Percentiles rank a stretch among this genome's conserved stretches.
phyloP scores from a whole-genome alignment of 1,284 basidiomycete genomes.

The Acaromyces ingoldii region DNA sequence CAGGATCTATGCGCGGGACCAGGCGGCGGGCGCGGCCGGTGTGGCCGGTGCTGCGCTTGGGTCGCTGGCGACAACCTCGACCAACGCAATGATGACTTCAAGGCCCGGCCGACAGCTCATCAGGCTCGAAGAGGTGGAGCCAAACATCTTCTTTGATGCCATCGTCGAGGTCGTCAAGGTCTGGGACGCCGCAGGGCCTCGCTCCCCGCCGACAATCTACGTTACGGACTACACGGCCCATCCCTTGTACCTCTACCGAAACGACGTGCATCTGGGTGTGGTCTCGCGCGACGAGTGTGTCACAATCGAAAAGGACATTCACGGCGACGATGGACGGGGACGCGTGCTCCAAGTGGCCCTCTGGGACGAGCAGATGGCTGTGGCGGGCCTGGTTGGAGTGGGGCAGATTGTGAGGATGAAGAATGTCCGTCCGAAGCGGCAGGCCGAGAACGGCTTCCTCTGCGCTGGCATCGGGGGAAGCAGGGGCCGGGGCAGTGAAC shows the following conservation, averaged over 20 bases:
- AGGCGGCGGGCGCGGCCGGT: too few species aligned
- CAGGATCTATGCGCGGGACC: too few species aligned
- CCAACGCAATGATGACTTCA: too few species aligned
- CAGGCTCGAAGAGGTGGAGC: constrained; percentile 18
- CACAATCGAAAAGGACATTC: not conserved
- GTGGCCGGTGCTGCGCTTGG: too few species aligned
- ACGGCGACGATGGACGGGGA: not conserved
- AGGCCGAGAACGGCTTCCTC: not conserved
- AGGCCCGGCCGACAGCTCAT: constrained; percentile 3
- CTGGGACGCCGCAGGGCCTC: constrained; percentile 23
- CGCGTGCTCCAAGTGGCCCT: not conserved
- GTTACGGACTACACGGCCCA: constrained; percentile 42
- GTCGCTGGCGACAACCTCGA: too few species aligned
- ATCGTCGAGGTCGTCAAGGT: constrained; percentile 38
- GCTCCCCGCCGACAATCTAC: constrained; percentile 33
- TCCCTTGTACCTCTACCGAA: constrained; percentile 23
- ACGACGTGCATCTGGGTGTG: constrained; percentile 22
- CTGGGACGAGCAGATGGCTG: not conserved
- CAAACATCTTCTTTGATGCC: constrained; percentile 31
- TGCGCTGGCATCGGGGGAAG: not conserved
- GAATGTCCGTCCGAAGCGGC: not conserved
- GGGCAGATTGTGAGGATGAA: not conserved
- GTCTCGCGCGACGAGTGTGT: not conserved
- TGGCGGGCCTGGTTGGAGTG: not conserved
- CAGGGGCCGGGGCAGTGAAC: not conserved